These are phyloP conservation scores for Fusarium coicis DNA, from an alignment of 2,329 filamentous ascomycete species.

Conservation along the genomic window DNA sequence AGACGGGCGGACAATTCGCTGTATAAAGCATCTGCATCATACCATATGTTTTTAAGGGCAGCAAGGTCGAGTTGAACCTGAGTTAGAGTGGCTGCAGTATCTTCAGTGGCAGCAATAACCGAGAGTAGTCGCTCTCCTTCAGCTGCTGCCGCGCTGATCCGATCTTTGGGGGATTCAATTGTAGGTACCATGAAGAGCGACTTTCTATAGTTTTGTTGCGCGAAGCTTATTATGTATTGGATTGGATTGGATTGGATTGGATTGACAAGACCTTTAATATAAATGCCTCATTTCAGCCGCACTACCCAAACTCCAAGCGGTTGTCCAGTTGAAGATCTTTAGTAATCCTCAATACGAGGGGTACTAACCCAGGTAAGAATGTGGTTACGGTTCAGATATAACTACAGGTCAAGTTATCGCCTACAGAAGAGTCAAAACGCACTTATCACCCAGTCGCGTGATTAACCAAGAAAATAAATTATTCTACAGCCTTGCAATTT, in stretches of 20 bases:
- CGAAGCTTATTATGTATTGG: neutral
- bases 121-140: neutral
- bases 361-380: neutral
- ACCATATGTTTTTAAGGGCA: neutral
- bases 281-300: slow-evolving; percentile 1
- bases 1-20: neutral
- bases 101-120: neutral
- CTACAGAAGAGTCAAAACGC: neutral
- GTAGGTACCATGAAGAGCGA: neutral
- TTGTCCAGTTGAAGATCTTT: neutral
- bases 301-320: neutral
- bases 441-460: no score
- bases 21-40: neutral
- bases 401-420: neutral
- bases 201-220: rapidly evolving
- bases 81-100: neutral
- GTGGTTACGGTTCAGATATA: neutral
- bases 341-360: neutral
- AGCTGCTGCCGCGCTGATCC: neutral
- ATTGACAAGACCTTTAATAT: no score
- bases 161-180: neutral
- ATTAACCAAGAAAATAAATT: neutral
- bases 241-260: no score
- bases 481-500: neutral
- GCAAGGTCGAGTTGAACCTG: neutral